phyloP scores from a whole-genome alignment of 139 green algal genomes.

The Ulvella scutata region DNA sequence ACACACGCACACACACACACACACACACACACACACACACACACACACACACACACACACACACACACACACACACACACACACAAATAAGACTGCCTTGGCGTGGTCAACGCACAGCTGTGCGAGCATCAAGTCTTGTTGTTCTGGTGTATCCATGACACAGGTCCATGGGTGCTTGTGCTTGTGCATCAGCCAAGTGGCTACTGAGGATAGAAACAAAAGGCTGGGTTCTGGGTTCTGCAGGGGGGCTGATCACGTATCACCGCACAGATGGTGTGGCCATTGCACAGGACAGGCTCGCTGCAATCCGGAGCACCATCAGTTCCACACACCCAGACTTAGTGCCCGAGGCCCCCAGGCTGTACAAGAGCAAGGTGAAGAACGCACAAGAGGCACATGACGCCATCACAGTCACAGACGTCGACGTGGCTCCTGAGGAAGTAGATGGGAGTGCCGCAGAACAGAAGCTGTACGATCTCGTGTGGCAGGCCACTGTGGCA shows the following conservation, averaged over 20 bases:
- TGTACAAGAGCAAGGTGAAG: slow-evolving; percentile 32
- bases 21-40: no score
- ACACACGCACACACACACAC: no score
- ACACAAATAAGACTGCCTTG: no score
- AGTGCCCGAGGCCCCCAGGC: slow-evolving; percentile 15
- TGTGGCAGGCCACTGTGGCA: slow-evolving; percentile 66
- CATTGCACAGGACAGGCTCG: slow-evolving; percentile 27
- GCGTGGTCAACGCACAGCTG: no score
- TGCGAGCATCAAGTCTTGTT: no score
- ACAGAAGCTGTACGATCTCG: slow-evolving; percentile 63
- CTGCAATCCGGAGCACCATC: slow-evolving; percentile 23
- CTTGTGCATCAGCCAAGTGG: background rate
- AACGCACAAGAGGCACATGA: slow-evolving; percentile 88
- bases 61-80: no score
- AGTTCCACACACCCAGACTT: slow-evolving; percentile 5
- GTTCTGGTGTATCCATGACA: no score
- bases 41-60: no score
- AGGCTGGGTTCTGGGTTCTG: slow-evolving; percentile 6
- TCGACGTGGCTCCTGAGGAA: slow-evolving; percentile 7
- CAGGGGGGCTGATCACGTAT: slow-evolving; percentile 87
- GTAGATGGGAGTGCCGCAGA: slow-evolving; percentile 4
- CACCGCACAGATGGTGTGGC: slow-evolving; percentile 79
- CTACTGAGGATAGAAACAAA: background rate
- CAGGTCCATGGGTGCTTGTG: background rate
- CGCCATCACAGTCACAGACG: slow-evolving; percentile 70